phyloP scores from a whole-genome alignment of 225 moss, liverwort and hornwort genomes.

The Antitrichia curtipendula region DNA sequence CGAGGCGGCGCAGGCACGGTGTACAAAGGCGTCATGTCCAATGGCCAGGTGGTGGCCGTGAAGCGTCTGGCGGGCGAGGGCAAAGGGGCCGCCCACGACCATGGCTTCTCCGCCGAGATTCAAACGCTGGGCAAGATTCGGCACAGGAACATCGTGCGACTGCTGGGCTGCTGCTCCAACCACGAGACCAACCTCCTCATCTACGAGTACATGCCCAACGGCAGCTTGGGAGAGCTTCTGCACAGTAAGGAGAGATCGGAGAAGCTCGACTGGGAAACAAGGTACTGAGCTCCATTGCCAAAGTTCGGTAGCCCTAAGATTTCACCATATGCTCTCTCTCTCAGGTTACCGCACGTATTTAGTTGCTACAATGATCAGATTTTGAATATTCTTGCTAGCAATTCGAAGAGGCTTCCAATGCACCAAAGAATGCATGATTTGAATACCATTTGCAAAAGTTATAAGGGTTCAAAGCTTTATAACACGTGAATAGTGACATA shows the following conservation, averaged over 20 bases:
- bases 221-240: slow-evolving; percentile 85
- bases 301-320: not conserved
- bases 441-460: not conserved
- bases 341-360: too few species aligned
- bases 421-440: not conserved
- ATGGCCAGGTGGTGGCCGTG: slow-evolving; percentile 74
- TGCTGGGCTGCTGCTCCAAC: slow-evolving; percentile 82
- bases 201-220: slow-evolving; percentile 98
- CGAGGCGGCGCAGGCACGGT: slow-evolving; percentile 89
- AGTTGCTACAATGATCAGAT: not conserved
- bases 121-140: slow-evolving; percentile 88
- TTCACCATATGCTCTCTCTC: not conserved
- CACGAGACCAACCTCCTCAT: slow-evolving; percentile 80
- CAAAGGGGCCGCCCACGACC: slow-evolving; percentile 65
- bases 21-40: slow-evolving; percentile 87
- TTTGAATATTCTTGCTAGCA: not conserved
- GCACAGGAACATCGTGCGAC: slow-evolving; percentile 76
- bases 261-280: slow-evolving; percentile 74
- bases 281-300: slow-evolving; percentile 1
- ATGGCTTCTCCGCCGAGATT: slow-evolving; percentile 91
- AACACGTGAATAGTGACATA: not conserved
- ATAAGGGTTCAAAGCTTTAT: not conserved
- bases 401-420: not conserved
- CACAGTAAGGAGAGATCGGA: slow-evolving; percentile 63
- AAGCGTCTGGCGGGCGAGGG: slow-evolving; percentile 73